Conservation (phyloP, 345 rosid species). For the Salix purpurea region DNA sequence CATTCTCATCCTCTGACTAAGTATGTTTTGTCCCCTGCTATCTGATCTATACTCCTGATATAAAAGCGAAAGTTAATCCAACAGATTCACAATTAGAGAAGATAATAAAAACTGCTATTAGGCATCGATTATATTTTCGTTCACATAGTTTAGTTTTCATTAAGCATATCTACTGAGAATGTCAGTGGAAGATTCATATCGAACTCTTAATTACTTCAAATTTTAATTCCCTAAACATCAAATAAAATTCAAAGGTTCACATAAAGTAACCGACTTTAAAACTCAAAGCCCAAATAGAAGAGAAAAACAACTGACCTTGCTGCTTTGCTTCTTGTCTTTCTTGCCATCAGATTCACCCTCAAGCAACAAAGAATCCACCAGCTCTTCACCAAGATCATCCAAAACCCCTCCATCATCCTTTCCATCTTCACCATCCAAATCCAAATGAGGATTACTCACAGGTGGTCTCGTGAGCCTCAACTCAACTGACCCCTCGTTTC, state of each 20-base stretch:
- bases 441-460: constrained; percentile 51
- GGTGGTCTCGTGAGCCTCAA: constrained; percentile 37
- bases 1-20: constrained; percentile 68
- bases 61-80: constrained; percentile 4
- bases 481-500: constrained; percentile 21
- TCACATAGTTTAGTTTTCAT: background rate
- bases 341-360: constrained; percentile 48
- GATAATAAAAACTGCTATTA: background rate
- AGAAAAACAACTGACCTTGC: constrained; percentile 13
- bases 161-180: background rate
- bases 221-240: background rate
- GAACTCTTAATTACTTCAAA: background rate
- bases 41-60: constrained; percentile 82
- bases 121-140: background rate
- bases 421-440: constrained; percentile 29
- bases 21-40: constrained; percentile 58
- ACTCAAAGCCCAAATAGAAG: constrained; percentile 3
- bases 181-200: background rate
- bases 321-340: constrained; percentile 39
- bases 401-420: constrained; percentile 30
- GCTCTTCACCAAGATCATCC: constrained; percentile 50
- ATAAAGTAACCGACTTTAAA: constrained; percentile 1
- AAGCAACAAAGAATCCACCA: constrained; percentile 48
- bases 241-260: background rate
- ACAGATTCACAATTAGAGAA: background rate